A percentile compares a stretch with the other conserved stretches of the same genome.
Conservation (phyloP, 1,284 basidiomycete genomes). For the Coniferiporia sulphurascens region DNA sequence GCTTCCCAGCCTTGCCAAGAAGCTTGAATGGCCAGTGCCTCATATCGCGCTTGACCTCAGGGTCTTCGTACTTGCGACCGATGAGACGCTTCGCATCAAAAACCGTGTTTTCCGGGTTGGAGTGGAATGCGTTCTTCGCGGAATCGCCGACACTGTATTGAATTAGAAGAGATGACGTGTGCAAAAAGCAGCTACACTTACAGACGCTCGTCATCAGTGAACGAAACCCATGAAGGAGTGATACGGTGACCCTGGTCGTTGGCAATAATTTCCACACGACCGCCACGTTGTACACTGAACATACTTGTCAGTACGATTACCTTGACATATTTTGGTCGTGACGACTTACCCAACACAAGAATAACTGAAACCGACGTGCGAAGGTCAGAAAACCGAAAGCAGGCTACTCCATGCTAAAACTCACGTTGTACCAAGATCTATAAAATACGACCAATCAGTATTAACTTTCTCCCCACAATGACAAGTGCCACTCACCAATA, state of each 20-base stretch:
- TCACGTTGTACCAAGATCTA: conserved; percentile 75
- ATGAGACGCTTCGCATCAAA: conserved; percentile 98
- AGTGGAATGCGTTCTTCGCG: conserved; percentile 76
- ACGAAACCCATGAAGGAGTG: conserved; percentile 78
- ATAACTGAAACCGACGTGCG: conserved; percentile 41
- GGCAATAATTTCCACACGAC: conserved; percentile 93
- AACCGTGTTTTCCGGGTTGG: conserved; percentile 91
- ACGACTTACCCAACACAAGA: conserved; percentile 67
- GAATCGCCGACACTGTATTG: conserved; percentile 62
- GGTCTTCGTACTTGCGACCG: conserved; percentile 80
- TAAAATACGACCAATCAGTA: conserved; percentile 29
- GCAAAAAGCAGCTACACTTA: conserved; percentile 29
- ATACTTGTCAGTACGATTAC: conserved; percentile 5
- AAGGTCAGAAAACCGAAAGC: conserved; percentile 11
- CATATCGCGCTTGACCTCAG: conserved; percentile 74
- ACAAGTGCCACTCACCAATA: conserved; percentile 64
- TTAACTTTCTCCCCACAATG: conserved; percentile 15
- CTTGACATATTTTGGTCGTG: not conserved
- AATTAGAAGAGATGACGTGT: no score
- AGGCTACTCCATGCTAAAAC: conserved; percentile 22
- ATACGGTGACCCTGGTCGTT: conserved; percentile 98
- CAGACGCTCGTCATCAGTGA: conserved; percentile 81
- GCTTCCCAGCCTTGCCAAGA: conserved; percentile 79
- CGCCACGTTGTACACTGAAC: conserved; percentile 82
- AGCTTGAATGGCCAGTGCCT: conserved; percentile 90